Percentiles rank a stretch among this genome's conserved stretches.
Evolutionary conservation across 164 flowering plant species (phyloP).

Genomic region (Nymphaea thermarum): DNA sequence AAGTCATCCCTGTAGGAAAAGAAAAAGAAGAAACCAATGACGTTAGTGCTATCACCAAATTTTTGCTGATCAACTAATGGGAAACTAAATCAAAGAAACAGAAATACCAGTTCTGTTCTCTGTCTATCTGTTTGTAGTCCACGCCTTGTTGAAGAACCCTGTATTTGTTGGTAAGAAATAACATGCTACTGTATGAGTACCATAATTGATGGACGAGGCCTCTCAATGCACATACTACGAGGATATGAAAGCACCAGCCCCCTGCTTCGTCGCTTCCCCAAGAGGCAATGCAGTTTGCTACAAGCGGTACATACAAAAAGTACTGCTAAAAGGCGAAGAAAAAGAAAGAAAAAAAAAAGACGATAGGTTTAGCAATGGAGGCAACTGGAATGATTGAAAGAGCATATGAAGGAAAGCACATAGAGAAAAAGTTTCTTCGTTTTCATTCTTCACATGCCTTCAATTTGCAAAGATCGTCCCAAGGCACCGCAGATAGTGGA

Average conservation of each 20-base stretch:
- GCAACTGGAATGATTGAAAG: not conserved
- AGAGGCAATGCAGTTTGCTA: slow-evolving; percentile 30
- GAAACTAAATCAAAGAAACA: too few species aligned
- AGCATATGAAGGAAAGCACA: not conserved
- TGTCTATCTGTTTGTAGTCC: slow-evolving; percentile 69
- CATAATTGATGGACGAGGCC: slow-evolving; percentile 35
- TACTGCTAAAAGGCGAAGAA: slow-evolving; percentile 28
- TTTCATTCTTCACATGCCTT: slow-evolving; percentile 10
- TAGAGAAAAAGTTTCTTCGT: not conserved
- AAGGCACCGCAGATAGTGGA: slow-evolving; percentile 19
- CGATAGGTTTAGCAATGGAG: not conserved
- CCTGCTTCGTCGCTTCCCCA: slow-evolving; percentile 14
- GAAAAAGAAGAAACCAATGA: not conserved
- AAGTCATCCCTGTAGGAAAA: slow-evolving; percentile 63
- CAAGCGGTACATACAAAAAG: slow-evolving; percentile 53
- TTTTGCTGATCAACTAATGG: not conserved
- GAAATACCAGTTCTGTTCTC: slow-evolving; percentile 75
- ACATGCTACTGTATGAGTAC: slow-evolving; percentile 34
- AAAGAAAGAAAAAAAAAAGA: not conserved
- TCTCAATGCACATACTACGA: slow-evolving; percentile 42
- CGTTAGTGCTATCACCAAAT: not conserved
- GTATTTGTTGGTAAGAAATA: slow-evolving; percentile 41
- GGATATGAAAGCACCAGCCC: slow-evolving; percentile 51
- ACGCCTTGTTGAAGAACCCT: slow-evolving; percentile 36
- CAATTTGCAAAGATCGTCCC: slow-evolving; percentile 21